These are phyloP conservation scores for Aureobasidium namibiae DNA, from an alignment of 2,329 filamentous ascomycete species.

Conservation along the genomic window DNA sequence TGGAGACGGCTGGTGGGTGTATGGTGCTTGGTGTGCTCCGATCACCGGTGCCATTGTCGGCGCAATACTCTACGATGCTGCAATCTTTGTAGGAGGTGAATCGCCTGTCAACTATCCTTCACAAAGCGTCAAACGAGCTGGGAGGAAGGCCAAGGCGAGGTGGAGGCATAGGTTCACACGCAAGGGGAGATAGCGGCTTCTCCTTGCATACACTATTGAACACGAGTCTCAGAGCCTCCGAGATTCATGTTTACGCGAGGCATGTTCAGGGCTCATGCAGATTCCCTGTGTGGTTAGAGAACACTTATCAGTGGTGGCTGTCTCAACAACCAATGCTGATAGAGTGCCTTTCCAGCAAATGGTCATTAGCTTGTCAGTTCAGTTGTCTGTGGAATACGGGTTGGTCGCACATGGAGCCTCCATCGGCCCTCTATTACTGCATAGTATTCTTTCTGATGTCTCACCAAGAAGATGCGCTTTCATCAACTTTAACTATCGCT, in stretches of 20 bases:
- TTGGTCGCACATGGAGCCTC: neutral
- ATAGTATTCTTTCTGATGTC: neutral
- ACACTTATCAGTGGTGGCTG: too few species aligned
- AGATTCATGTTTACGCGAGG: neutral
- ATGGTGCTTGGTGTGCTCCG: conserved; percentile 36
- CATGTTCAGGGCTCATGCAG: neutral
- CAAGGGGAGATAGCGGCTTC: neutral
- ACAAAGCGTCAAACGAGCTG: conserved; percentile 19
- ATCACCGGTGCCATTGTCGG: conserved; percentile 36
- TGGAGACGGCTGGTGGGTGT: conserved; percentile 39
- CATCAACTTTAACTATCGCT: neutral
- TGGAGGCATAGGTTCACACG: conserved; percentile 4
- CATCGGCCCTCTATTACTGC: neutral
- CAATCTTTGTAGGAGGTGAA: conserved; percentile 43
- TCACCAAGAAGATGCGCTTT: conserved; percentile 3
- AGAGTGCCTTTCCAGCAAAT: neutral
- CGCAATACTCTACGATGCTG: conserved; percentile 40
- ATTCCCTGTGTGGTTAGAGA: neutral
- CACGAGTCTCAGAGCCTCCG: neutral
- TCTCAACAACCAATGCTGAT: neutral
- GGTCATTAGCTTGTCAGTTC: neutral
- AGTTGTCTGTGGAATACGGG: neutral
- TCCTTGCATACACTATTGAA: neutral
- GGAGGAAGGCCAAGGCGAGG: conserved; percentile 16
- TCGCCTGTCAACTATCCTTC: conserved; percentile 44